A percentile compares a stretch with the other conserved stretches of the same genome.
Evolutionary conservation across 345 rosid species (phyloP).

Genomic region (Syzygium aromaticum): DNA sequence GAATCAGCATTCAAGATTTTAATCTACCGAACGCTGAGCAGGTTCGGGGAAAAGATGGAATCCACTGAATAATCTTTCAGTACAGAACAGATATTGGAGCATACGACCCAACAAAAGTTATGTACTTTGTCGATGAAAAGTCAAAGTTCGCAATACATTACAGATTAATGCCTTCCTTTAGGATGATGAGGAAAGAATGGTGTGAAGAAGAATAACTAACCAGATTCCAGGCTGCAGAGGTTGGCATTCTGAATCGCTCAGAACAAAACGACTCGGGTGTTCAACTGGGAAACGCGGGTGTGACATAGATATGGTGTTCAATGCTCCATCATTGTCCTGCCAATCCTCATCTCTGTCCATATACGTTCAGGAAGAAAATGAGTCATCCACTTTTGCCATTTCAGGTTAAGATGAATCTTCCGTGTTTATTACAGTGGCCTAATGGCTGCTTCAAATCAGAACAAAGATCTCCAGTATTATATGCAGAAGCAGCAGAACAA

Average conservation of each 20-base stretch:
- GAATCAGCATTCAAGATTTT: not conserved
- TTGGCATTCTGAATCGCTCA: slow-evolving; percentile 50
- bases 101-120: not conserved
- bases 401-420: not conserved
- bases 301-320: slow-evolving; percentile 92
- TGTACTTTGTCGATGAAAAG: not conserved
- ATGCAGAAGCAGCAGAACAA: not conserved
- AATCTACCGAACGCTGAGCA: not conserved
- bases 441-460: not conserved
- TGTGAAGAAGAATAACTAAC: slow-evolving; percentile 13
- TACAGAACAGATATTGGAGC: not conserved
- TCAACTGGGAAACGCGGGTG: slow-evolving; percentile 77
- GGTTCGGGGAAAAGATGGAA: not conserved
- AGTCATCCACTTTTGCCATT: not conserved
- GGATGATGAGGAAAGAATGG: not conserved
- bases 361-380: not conserved
- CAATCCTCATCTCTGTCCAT: slow-evolving; percentile 83
- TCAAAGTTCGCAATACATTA: not conserved
- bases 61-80: not conserved
- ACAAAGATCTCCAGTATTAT: not conserved
- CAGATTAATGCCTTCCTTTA: not conserved
- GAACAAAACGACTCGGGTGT: slow-evolving; percentile 34
- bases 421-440: not conserved
- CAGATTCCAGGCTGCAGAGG: slow-evolving; percentile 77
- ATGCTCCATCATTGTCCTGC: slow-evolving; percentile 93